phyloP scores from a whole-genome alignment of 169 alveolate species.

The Babesia sp. region DNA sequence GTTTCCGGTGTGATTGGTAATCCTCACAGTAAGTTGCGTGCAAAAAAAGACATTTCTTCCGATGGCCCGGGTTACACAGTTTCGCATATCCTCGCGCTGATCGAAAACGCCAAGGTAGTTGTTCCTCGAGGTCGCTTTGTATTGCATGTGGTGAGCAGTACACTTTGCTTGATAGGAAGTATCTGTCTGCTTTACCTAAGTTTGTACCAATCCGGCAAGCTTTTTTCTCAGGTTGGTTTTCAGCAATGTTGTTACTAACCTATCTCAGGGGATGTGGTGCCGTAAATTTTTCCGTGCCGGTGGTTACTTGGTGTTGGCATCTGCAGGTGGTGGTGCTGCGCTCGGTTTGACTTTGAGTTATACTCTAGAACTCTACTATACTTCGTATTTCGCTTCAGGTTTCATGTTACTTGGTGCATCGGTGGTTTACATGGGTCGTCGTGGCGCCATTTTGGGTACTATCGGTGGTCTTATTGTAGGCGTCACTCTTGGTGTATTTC shows the following conservation, averaged over 20 bases:
- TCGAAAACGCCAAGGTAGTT: not conserved
- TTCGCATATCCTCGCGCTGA: not conserved
- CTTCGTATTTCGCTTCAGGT: constrained; percentile 10
- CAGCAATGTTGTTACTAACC: not conserved
- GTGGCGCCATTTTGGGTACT: constrained; percentile 57
- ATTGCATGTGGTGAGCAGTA: constrained; percentile 17
- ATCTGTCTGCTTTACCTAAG: constrained; percentile 24
- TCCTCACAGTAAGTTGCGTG: not conserved
- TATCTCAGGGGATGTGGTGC: constrained; percentile 42
- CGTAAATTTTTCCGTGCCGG: constrained; percentile 55
- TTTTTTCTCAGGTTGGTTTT: constrained; percentile 33
- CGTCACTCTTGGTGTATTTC: constrained; percentile 39
- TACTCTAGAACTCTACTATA: not conserved
- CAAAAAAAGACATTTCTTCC: not conserved
- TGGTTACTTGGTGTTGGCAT: constrained; percentile 45
- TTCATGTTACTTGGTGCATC: constrained; percentile 49
- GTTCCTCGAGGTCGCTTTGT: not conserved
- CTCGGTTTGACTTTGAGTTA: constrained; percentile 30
- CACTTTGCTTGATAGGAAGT: constrained; percentile 1
- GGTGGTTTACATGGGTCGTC: constrained; percentile 40
- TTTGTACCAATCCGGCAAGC: constrained; percentile 15
- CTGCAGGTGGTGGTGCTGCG: constrained; percentile 26
- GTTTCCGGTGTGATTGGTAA: not conserved
- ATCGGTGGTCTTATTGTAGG: constrained; percentile 40
- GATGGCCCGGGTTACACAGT: not conserved